Evolutionary conservation across 352 stramenopile genomes (phyloP).

Genomic region (Thraustochytrium sp.): DNA sequence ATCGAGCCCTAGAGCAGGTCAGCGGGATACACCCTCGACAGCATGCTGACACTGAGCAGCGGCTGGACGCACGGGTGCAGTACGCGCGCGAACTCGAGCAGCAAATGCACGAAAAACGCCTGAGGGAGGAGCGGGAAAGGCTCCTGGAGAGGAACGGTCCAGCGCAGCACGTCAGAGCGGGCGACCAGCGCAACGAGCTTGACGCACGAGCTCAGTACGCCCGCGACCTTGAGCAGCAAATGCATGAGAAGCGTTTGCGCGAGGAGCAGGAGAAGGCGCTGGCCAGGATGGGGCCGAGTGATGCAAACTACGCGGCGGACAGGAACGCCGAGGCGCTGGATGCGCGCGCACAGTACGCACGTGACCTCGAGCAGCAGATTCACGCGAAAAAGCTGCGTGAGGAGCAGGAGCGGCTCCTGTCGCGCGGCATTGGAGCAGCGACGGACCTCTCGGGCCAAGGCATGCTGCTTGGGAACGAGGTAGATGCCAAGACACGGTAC

Average conservation of each 20-base stretch:
- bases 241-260: not conserved
- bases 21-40: not conserved
- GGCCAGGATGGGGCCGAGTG: not conserved
- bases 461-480: too few relatives aligned
- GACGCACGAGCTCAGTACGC: not conserved
- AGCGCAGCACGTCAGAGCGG: not conserved
- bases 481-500: not conserved
- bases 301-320: not conserved
- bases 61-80: not conserved
- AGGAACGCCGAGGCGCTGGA: not conserved
- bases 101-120: not conserved
- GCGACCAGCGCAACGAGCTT: not conserved
- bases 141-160: not conserved
- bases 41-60: not conserved
- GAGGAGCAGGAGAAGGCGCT: not conserved
- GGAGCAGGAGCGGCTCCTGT: not conserved
- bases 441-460: not conserved
- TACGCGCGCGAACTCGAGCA: not conserved
- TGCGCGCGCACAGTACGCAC: not conserved
- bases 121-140: not conserved
- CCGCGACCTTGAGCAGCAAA: not conserved
- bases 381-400: not conserved
- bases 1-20: too few relatives aligned
- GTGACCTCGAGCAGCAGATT: constrained; percentile 11
- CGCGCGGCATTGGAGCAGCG: not conserved